phyloP scores from a whole-genome alignment of 805 yeast genomes.

The Candida khao-thaluensis region DNA sequence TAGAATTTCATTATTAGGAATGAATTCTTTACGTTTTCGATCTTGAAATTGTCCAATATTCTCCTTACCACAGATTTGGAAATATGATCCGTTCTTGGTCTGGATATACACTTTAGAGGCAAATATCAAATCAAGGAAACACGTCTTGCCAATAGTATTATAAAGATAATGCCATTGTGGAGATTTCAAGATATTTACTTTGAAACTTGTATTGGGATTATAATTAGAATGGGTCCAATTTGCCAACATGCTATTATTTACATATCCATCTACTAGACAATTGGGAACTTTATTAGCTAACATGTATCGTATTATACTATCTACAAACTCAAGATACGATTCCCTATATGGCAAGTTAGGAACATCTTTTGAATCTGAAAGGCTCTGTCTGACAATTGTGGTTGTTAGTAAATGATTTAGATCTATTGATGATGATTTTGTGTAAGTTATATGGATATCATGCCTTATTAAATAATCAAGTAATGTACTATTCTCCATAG shows the following conservation, averaged over 20 bases:
- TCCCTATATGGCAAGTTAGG: constrained; percentile 8
- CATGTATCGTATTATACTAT: constrained; percentile 37
- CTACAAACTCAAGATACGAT: constrained; percentile 37
- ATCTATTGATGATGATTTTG: neutral
- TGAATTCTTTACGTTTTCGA: neutral
- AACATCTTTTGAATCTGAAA: too few species aligned
- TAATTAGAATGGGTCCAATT: constrained; percentile 28
- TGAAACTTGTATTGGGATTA: constrained; percentile 33
- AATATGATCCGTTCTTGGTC: constrained; percentile 5
- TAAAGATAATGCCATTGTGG: constrained; percentile 45
- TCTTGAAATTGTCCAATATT: neutral
- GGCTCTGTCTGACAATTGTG: neutral
- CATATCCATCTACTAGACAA: constrained; percentile 44
- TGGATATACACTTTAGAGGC: constrained; percentile 30
- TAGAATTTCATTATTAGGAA: constrained; percentile 14
- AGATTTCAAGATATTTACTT: constrained; percentile 40
- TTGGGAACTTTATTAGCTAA: constrained; percentile 30
- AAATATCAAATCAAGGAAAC: constrained; percentile 41
- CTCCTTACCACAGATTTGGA: constrained; percentile 15
- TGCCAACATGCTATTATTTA: constrained; percentile 30
- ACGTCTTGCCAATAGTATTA: constrained; percentile 34
- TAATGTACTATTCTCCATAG: neutral
- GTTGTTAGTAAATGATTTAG: neutral
- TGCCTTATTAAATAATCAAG: neutral
- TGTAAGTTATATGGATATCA: neutral